Evolutionary conservation across 257 asterid genomes (phyloP), one percentile per base, ranked within the genome.

Genomic region (Coffea canephora): DNA sequence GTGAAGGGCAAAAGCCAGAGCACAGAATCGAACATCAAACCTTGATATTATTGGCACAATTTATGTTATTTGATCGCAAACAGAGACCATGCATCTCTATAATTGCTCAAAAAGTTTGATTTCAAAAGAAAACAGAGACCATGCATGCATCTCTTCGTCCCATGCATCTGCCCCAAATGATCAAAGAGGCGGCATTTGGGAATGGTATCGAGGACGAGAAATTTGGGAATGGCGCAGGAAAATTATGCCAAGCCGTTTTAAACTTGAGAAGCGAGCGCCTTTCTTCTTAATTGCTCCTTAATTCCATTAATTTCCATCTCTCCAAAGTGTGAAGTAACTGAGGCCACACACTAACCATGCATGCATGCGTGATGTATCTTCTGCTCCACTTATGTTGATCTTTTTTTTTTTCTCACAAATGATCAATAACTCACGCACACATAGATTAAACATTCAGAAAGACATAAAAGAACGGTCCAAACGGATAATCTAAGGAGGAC

Each of bases 1-100:
- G 8, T 31, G 34, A 73, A 52, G 77, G 67, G 77, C 34, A 61
- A 19, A 57, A 19, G 5, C 19, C 45, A 50, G 16, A 73, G 27
- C 76, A 72, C 62, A 72, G 50, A 74, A 74, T 11, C 52, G 68
- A 54, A 54, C 68, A 74, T 8, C 49, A 3, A 34, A 18, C 67
- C 49, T 41, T 31, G 34, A 0, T 31, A 1, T 31, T 31, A 31
- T 31, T 1, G 34, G 34, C 34, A 31, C 34, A 31, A 31, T 31
- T 31, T 31, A 31, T 31, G 34, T 31, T 31, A 31, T 31, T 31
- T 31, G 34, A 31, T 31, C 34, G 34, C 34, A 31, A 34, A 36
- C 23, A 43, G 8, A 12, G 71, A 66, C 46, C 19, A 31, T 68
- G 5, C 31, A 13, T 12, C 18, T 18, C 49, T 52, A 9, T 34